Conservation (phyloP, 176 grass and related monocot genomes). For the Lolium perenne region DNA sequence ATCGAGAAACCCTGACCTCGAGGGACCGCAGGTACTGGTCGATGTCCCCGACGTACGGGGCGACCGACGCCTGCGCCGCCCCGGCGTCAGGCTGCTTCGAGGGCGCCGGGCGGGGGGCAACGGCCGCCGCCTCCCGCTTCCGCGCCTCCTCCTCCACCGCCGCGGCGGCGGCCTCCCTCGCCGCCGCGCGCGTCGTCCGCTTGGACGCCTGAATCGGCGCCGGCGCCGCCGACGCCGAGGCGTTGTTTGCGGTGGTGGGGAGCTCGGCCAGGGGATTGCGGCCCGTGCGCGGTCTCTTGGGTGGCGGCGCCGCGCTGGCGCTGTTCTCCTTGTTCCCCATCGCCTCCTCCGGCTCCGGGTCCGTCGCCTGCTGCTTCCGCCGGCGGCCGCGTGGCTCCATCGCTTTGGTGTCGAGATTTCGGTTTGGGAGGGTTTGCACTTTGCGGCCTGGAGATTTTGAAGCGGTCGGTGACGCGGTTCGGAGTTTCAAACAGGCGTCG, state of each 20-base stretch:
- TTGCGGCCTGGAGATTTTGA: not conserved
- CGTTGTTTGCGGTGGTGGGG: conserved; percentile 13
- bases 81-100: not conserved
- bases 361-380: not conserved
- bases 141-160: conserved; percentile 7
- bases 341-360: not conserved
- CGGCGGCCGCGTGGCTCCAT: not conserved
- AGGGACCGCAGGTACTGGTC: conserved; percentile 46
- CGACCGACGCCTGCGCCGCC: conserved; percentile 25
- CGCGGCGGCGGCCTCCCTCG: conserved; percentile 28
- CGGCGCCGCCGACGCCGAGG: not conserved
- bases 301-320: not conserved
- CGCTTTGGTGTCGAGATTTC: not conserved
- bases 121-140: not conserved
- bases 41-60: conserved; percentile 43
- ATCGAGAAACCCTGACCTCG: conserved; percentile 50
- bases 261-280: conserved; percentile 45
- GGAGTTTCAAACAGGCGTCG: not conserved
- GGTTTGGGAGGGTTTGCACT: not conserved
- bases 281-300: not conserved
- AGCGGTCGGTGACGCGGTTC: conserved; percentile 7
- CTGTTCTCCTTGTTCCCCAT: conserved; percentile 38
- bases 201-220: conserved; percentile 3
- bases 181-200: conserved; percentile 50
- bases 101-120: not conserved